A percentile compares a stretch with the other conserved stretches of the same genome.
Conservation (phyloP, 1,139 yeast species). For the Taiozyma onychis region DNA sequence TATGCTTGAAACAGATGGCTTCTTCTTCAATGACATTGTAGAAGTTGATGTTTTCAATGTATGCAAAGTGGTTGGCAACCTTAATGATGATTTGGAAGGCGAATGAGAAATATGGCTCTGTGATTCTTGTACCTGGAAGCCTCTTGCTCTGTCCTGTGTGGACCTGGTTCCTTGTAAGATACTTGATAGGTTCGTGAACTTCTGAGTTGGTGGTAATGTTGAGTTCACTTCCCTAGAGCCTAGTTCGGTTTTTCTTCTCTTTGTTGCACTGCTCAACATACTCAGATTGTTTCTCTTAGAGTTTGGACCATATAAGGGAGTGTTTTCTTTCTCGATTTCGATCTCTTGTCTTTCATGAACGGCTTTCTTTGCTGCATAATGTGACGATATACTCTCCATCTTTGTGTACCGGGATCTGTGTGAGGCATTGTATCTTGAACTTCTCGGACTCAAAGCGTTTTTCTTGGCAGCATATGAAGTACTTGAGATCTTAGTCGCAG, state of each 20-base stretch:
- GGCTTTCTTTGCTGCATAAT: slow-evolving; percentile 24
- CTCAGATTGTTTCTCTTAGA: slow-evolving; percentile 18
- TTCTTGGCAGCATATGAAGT: slow-evolving; percentile 1
- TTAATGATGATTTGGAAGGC: neutral
- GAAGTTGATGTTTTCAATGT: slow-evolving; percentile 6
- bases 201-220: slow-evolving; percentile 4
- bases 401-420: slow-evolving; percentile 24
- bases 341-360: slow-evolving; percentile 1
- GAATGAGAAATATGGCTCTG: neutral
- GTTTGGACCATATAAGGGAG: slow-evolving; percentile 19
- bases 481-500: slow-evolving; percentile 16
- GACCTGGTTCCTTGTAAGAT: slow-evolving; percentile 1
- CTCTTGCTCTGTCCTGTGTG: neutral
- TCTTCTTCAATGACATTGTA: slow-evolving; percentile 2
- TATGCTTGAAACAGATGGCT: slow-evolving; percentile 1
- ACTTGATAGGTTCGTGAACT: slow-evolving; percentile 2
- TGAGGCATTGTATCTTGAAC: slow-evolving; percentile 13
- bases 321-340: slow-evolving; percentile 20
- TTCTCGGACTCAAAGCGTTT: slow-evolving; percentile 15
- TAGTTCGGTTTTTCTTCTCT: slow-evolving; percentile 20
- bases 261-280: slow-evolving; percentile 10
- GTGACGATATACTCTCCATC: slow-evolving; percentile 29
- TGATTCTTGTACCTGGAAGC: neutral
- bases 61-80: neutral
- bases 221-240: slow-evolving; percentile 13